Evolutionary conservation across 768 basidiomycete species (phyloP), one percentile per base, ranked within the genome.

Genomic region (Serendipita vermifera): DNA sequence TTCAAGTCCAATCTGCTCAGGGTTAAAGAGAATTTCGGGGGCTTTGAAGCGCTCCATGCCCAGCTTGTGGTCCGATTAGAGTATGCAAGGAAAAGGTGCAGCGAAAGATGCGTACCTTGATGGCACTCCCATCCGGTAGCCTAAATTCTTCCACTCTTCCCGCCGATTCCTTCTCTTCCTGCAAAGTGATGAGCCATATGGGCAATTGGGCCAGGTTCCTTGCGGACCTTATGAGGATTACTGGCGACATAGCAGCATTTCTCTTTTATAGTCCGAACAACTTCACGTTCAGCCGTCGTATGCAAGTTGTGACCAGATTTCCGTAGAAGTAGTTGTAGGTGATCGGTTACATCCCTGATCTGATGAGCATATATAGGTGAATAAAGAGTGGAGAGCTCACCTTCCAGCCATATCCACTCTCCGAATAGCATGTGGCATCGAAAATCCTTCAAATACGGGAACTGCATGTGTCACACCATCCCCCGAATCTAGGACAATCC

Each of bases 401-500:
- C 93, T 79, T 68, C 96, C 96, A 33, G 96, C 96, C 14, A 99
- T 81, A 66, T 99, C 96, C 40, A 99, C 87, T 62, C 96, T 78
- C 38, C 91, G 82, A 61, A 98, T 93, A 36, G 96, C 94, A 67
- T 98, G 93, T 38, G 93, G 92, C 90, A 98, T 97, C 4, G 91
- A 93, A 74, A 98, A 98, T 0, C 96, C 96, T 65, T 99, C 96
- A 64, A 93, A 99, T 15, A 99, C 93, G 3, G 96, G 96, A 2
- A 99, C 96, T 13, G 96, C 90, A 60, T 99, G 96, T 22, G 96
- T 98, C 5, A 99, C 96, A 26, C 96, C 96, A 66, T 99, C 96
- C 9, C 96, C 96, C 3, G 94, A 98, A 67, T 99, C 96, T 17
- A 99, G 79, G 1, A 99, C 96, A 58, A 98, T 96, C n/a, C 96